Percentiles rank a stretch among this genome's conserved stretches.
Conservation (phyloP, 331 rosid species). For the Saraca asoca region DNA sequence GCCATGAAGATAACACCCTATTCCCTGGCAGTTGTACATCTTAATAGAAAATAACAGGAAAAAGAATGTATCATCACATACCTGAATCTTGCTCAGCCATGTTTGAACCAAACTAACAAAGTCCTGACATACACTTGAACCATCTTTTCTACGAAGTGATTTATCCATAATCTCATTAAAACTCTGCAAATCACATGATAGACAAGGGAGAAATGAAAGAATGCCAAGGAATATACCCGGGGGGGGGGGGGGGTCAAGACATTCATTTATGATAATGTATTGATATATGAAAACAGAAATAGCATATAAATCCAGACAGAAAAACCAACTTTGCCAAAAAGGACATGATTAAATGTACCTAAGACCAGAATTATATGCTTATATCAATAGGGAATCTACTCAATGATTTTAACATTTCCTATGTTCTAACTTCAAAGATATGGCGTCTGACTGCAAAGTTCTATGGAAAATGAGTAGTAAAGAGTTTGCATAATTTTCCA, state of each 20-base stretch:
- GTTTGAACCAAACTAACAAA: conserved; percentile 68
- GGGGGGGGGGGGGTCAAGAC: conserved; percentile 13
- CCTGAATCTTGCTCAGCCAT: conserved; percentile 83
- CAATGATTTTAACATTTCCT: conserved; percentile 22
- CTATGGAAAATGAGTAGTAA: conserved; percentile 1
- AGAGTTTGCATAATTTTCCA: conserved; percentile 7
- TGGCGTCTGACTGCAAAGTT: not conserved
- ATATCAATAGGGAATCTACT: conserved; percentile 9
- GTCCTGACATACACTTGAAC: conserved; percentile 69
- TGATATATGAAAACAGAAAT: not conserved
- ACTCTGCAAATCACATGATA: conserved; percentile 54
- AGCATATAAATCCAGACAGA: conserved; percentile 11
- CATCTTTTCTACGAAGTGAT: conserved; percentile 63
- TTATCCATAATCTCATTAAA: conserved; percentile 69
- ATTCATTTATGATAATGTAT: conserved; percentile 12
- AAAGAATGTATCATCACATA: conserved; percentile 33
- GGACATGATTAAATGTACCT: not conserved
- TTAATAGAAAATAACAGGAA: not conserved
- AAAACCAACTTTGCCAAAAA: conserved; percentile 19
- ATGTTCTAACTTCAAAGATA: conserved; percentile 22
- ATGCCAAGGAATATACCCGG: conserved; percentile 28
- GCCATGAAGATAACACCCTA: conserved; percentile 20
- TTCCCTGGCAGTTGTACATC: too few species aligned
- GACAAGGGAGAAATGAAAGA: conserved; percentile 23
- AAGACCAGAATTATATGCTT: conserved; percentile 6